Base-by-base conservation (phyloP, 2,329 filamentous ascomycete species). In the Scedosporium dehoogii region DNA sequence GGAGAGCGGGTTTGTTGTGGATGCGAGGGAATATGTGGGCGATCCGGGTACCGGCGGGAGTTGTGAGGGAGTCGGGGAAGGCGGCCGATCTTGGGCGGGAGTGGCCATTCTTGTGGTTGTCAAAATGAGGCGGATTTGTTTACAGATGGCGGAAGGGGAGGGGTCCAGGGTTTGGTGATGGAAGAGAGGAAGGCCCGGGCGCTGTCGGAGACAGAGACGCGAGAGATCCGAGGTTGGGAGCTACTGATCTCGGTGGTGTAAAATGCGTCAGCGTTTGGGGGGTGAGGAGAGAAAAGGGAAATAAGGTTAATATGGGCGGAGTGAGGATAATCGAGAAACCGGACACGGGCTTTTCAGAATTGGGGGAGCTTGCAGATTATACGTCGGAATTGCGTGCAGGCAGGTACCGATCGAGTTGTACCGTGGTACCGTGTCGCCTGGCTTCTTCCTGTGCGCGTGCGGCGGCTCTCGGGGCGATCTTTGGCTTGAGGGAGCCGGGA, bases 1-100 rank as follows among this genome's bases (percentile, higher is more conserved):
- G 6, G 83, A 84, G 53, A 85, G 72, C 5, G 81, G 83, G 68
- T 85, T 84, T 41, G 84, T 78, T 18, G 85, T 87, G 48, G 84
- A 86, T 63, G 85, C 82, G 70, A 85, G 79, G 14, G 85, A 86
- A 71, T 83, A 86, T 25, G 84, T 81, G 46, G 85, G 85, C 18
- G 84, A 87, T n/a, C 74, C 74, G 5, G 85, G 85, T n/a, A 87
- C 76, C 1, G 82, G 81, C 18, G 84, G 60, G 7, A 62, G 55
- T 27, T 62, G 53, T 33, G 60, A 62, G 16, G 53, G 60, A 7
- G 41, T 18, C 7, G 60, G 60, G 7, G 60, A 62, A 18, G 53
- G 25, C 21, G 60, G 53, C 14, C 60, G 60, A 27, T 62, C 53
- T n/a, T 53, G 53, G 4, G 53, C 14, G 1, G 60, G 18, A 44